Percentiles rank a stretch among this genome's conserved stretches.
Evolutionary conservation across 192 early-diverging fungal species (phyloP).

Genomic region (Linnemannia exigua): DNA sequence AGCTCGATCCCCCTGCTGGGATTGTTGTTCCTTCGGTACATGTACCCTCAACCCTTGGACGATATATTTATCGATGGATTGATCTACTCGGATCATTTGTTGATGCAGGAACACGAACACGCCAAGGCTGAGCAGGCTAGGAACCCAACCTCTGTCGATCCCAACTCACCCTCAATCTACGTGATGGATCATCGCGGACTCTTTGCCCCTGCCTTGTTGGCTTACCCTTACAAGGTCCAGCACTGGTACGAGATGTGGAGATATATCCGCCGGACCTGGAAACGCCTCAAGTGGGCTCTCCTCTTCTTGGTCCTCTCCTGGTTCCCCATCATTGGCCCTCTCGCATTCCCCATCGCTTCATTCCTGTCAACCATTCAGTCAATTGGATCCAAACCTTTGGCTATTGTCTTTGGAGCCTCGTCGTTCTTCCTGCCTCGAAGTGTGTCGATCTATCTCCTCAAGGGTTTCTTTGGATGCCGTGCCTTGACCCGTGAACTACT

Average conservation of each 20-base stretch:
- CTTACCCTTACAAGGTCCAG: slow-evolving; percentile 44
- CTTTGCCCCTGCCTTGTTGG: slow-evolving; percentile 55
- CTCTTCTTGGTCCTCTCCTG: slow-evolving; percentile 63
- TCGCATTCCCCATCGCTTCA: slow-evolving; percentile 67
- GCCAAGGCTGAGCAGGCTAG: slow-evolving; percentile 22
- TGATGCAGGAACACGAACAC: slow-evolving; percentile 57
- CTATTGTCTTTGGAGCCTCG: slow-evolving; percentile 48
- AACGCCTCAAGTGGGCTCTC: slow-evolving; percentile 54
- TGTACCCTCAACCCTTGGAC: slow-evolving; percentile 73
- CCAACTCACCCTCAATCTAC: slow-evolving; percentile 27
- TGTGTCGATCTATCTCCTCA: slow-evolving; percentile 54
- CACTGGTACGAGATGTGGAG: slow-evolving; percentile 67
- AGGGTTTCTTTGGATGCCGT: slow-evolving; percentile 66
- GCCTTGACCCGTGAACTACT: slow-evolving; percentile 70
- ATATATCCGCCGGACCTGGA: slow-evolving; percentile 63
- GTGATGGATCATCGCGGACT: slow-evolving; percentile 56
- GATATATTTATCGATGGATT: slow-evolving; percentile 70
- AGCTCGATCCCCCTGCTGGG: slow-evolving; percentile 63
- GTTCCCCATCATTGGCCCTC: slow-evolving; percentile 65
- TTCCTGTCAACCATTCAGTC: slow-evolving; percentile 62
- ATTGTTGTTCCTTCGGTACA: slow-evolving; percentile 67
- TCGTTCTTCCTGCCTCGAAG: slow-evolving; percentile 61
- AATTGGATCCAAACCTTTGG: slow-evolving; percentile 60
- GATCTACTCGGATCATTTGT: slow-evolving; percentile 55
- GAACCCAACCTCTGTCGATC: slow-evolving; percentile 12